Percentiles rank a stretch among this genome's conserved stretches.
These are phyloP conservation scores for Leptographium wingfieldii DNA, from an alignment of 2,329 filamentous ascomycete species.

Conservation along the genomic window DNA sequence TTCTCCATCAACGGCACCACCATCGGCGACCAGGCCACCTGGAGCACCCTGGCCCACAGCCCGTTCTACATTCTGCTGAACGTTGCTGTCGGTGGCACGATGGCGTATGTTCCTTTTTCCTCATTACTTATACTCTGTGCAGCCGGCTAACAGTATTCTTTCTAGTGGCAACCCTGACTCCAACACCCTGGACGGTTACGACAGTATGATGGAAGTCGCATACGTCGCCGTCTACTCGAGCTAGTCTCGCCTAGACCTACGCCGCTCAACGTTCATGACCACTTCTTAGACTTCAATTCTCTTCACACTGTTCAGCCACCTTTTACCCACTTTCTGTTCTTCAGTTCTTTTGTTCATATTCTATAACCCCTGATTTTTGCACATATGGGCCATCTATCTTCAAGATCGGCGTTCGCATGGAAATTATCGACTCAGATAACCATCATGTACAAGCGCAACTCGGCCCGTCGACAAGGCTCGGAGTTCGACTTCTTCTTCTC, in stretches of 20 bases:
- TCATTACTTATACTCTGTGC: background rate
- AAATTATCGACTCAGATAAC: background rate
- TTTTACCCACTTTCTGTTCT: background rate
- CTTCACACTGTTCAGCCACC: background rate
- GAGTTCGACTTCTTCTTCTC: background rate
- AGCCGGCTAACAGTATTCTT: background rate
- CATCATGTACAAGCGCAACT: background rate
- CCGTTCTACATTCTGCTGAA: slow-evolving; percentile 39
- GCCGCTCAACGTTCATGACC: background rate
- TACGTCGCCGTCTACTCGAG: slow-evolving; percentile 17
- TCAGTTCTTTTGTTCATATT: slow-evolving; percentile 1
- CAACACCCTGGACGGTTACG: slow-evolving; percentile 14
- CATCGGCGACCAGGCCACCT: slow-evolving; percentile 29
- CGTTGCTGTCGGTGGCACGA: slow-evolving; percentile 37
- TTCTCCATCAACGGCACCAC: slow-evolving; percentile 29
- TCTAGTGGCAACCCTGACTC: slow-evolving; percentile 30
- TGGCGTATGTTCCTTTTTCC: slow-evolving; percentile 24
- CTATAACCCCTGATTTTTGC: background rate
- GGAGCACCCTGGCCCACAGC: slow-evolving; percentile 33
- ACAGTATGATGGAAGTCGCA: slow-evolving; percentile 17
- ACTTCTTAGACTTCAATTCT: background rate
- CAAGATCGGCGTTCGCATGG: background rate
- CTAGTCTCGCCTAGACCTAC: background rate
- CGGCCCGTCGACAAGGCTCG: background rate
- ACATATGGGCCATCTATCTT: background rate